Base-by-base conservation (phyloP, 1,139 yeast genomes). In the Debaryomyces sp. region DNA sequence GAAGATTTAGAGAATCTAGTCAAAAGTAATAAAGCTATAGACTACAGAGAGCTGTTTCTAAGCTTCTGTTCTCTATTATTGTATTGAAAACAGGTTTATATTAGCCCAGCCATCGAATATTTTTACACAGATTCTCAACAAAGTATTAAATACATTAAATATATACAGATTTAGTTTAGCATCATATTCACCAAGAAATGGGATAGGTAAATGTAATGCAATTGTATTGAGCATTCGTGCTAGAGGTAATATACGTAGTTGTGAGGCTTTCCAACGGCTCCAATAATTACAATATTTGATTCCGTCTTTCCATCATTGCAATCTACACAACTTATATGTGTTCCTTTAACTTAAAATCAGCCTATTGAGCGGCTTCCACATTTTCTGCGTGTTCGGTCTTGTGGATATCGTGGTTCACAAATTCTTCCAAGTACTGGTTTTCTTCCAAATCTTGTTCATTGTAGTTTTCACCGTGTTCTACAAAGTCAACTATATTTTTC, bases 401-500 rank as follows among this genome's bases (percentile, higher is more conserved):
- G 15, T 44, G 38, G 10, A 52, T 34, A 34, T 59, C 62, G 23
- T 68, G 67, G 49, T 71, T 68, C 9, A 70, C 63, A 50, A 66
- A 68, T 61, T 81, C 81, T 62, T 84, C 87, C 49, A 74, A 63
- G 54, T 64, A 75, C 17, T 68, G 66, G 42, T 59, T 62, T 47
- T 65, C 62, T 53, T 74, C 78, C 54, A 75, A 65, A 54, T 75
- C 77, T 33, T 62, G 64, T 42, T 66, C 67, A 51, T 67, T 68
- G 54, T 75, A 74, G 58, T 73, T 71, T 46, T 73, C 75, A 5
- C 98, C 98, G 50, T 82, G 73, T 63, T 85, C 89, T 27, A 94
- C 79, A 64, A 82, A 94, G 57, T 88, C 90, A 60, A 80, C 81
- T 45, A 89, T 75, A 64, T 87, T 89, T 48, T 84, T 81, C 61